Conservation (phyloP, 345 rosid genomes). For the Limnanthes douglasii region DNA sequence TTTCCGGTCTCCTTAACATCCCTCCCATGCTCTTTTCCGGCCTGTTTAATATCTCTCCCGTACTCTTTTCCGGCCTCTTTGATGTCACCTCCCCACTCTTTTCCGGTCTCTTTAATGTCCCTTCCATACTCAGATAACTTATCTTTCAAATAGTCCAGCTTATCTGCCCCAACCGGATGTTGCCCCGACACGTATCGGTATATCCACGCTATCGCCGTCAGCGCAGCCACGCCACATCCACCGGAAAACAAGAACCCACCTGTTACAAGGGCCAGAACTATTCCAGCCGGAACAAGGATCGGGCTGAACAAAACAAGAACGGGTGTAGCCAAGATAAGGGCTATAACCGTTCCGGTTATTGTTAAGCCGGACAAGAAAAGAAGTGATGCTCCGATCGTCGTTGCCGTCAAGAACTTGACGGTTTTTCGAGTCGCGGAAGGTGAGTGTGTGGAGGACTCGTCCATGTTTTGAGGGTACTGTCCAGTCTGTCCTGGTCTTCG, state of each 20-base stretch:
- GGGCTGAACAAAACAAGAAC: slow-evolving; percentile 48
- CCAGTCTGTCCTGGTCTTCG: too few relatives aligned
- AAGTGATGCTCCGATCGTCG: slow-evolving; percentile 21
- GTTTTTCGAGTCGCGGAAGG: slow-evolving; percentile 17
- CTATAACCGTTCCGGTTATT: slow-evolving; percentile 35
- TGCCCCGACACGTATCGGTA: slow-evolving; percentile 41
- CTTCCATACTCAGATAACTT: slow-evolving; percentile 19
- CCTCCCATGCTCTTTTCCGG: too few relatives aligned
- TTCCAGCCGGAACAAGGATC: slow-evolving; percentile 41
- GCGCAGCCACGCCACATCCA: slow-evolving; percentile 40
- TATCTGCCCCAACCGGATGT: slow-evolving; percentile 48
- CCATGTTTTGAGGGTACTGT: too few relatives aligned
- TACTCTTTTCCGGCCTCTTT: too few relatives aligned
- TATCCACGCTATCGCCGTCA: slow-evolving; percentile 44
- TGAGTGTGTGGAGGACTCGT: too few relatives aligned
- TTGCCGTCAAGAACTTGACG: slow-evolving; percentile 39
- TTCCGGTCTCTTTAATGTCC: slow-evolving; percentile 32
- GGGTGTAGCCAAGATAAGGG: slow-evolving; percentile 39
- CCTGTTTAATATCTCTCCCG: too few relatives aligned
- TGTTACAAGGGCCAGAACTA: slow-evolving; percentile 10
- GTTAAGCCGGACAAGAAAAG: slow-evolving; percentile 35
- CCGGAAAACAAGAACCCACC: slow-evolving; percentile 41
- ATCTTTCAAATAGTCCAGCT: slow-evolving; percentile 31
- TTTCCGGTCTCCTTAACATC: too few relatives aligned
- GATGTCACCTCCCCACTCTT: slow-evolving; percentile 41